Conservation (phyloP, 352 stramenopile genomes). For the Blastocystis sp. region DNA sequence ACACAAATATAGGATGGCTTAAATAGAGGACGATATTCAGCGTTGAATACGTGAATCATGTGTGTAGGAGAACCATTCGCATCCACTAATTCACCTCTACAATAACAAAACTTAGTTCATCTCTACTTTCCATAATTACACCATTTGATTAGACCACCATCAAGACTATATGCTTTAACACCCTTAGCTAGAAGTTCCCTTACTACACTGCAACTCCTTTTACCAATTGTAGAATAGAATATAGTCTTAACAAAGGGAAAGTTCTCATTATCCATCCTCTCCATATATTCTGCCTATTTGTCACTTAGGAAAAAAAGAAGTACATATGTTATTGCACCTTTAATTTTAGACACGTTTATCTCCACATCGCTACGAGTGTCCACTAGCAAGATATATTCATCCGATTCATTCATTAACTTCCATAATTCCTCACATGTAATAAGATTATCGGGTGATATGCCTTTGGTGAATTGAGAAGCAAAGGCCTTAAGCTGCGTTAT, state of each 20-base stretch:
- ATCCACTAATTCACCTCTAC: slow-evolving; percentile 18
- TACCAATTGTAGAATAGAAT: slow-evolving; percentile 38
- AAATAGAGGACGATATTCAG: slow-evolving; percentile 39
- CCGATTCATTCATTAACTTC: slow-evolving; percentile 31
- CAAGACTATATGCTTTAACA: slow-evolving; percentile 14
- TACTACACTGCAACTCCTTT: slow-evolving; percentile 10
- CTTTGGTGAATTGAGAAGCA: background rate
- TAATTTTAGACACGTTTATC: slow-evolving; percentile 25
- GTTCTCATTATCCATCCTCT: slow-evolving; percentile 35
- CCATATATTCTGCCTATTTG: slow-evolving; percentile 4
- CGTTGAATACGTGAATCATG: slow-evolving; percentile 47
- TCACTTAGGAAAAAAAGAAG: background rate
- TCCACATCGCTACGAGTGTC: slow-evolving; percentile 42
- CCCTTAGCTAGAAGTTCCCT: slow-evolving; percentile 13
- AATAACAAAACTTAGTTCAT: background rate
- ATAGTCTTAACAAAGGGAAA: slow-evolving; percentile 57
- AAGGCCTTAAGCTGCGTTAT: background rate
- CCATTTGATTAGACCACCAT: slow-evolving; percentile 24
- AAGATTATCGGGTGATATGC: background rate
- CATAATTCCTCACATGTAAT: slow-evolving; percentile 44
- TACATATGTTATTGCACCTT: slow-evolving; percentile 28
- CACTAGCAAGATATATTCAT: slow-evolving; percentile 32
- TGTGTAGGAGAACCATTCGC: background rate
- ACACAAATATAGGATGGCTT: slow-evolving; percentile 43
- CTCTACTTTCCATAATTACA: slow-evolving; percentile 15